Base-by-base conservation (phyloP, 2,329 filamentous ascomycete species). In the Aspergillus jensenii region DNA sequence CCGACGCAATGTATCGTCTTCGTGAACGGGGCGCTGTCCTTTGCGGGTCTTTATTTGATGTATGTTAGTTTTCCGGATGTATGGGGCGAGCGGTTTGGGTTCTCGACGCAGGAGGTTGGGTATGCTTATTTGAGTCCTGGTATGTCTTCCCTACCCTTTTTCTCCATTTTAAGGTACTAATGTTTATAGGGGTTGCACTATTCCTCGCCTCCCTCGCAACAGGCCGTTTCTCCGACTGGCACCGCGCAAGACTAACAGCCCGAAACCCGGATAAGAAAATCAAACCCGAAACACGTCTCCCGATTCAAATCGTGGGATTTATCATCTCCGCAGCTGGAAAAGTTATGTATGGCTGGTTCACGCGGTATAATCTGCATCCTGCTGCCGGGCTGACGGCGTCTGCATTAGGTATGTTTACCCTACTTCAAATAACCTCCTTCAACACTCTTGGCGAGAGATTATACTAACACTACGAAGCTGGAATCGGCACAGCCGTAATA, bases 271-370 rank as follows among this genome's bases (percentile, higher is more conserved):
- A 14, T 60, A 62, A 67, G 46, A 48, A 61, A 23, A 66, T 74
- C 17, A 65, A 71, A 17, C 76, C 77, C 7, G 77, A 79, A 56
- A 70, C 66, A 39, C 70, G 77, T 37, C 67, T 79, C 27, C 65
- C 67, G 2, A 73, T 75, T 21, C 77, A 79, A 47, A 72, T 78
- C 27, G 70, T 69, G 56, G 77, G 76, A 1, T 74, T 76, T 6
- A n/a, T 77, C 6, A 56, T 77, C 15, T 74, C 71, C 11, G 70
- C 72, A 1, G 70, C 65, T 0, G 77, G 76, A 0, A 72, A 74
- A 14, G 56, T 71, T 37, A 74, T 78, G 72, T 79, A 72, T 59
- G 77, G 77, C 19, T 79, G 76, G 76, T 76, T 74, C 43, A 68
- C 72, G 7, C 56, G 68, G 46, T 55, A 64, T 25, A 57, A 56